Conservation (phyloP, 192 early-diverging fungal genomes). For the Haplosporangium gracile region DNA sequence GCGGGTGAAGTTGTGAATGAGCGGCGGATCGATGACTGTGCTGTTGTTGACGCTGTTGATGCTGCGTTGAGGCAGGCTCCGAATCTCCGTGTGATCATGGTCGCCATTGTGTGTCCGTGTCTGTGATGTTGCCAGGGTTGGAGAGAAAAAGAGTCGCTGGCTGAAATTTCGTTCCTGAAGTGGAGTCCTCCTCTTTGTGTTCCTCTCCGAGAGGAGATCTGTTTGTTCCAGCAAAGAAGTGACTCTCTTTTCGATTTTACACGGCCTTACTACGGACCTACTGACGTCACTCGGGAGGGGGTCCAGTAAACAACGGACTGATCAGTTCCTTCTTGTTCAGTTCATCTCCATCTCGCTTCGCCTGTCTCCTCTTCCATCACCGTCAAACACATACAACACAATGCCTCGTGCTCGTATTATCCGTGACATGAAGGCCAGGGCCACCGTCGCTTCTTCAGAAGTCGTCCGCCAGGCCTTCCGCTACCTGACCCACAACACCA, state of each 20-base stretch:
- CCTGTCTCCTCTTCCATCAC: background rate
- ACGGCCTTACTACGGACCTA: background rate
- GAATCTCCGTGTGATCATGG: constrained; percentile 42
- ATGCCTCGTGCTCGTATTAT: constrained; percentile 65
- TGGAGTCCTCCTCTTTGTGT: too few relatives aligned
- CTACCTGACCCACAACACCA: constrained; percentile 82
- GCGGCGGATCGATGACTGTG: constrained; percentile 29
- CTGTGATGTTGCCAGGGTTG: background rate
- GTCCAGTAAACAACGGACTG: background rate
- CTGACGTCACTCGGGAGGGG: background rate
- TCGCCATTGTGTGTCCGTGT: constrained; percentile 28
- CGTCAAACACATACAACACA: background rate
- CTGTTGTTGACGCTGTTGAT: background rate
- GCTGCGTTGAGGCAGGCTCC: constrained; percentile 23
- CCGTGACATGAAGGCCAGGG: constrained; percentile 80
- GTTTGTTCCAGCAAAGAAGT: background rate
- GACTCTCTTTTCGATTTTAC: background rate
- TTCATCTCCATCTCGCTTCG: constrained; percentile 3
- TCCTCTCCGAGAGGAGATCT: background rate
- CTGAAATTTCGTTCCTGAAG: constrained; percentile 1
- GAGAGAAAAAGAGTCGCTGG: background rate
- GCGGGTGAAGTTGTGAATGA: constrained; percentile 61
- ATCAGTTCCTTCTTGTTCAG: background rate
- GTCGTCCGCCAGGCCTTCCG: constrained; percentile 80
- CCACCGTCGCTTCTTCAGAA: constrained; percentile 75